A percentile compares a stretch with the other conserved stretches of the same genome.
Conservation (phyloP, 805 yeast genomes). For the Ogataea thermomethanolica region DNA sequence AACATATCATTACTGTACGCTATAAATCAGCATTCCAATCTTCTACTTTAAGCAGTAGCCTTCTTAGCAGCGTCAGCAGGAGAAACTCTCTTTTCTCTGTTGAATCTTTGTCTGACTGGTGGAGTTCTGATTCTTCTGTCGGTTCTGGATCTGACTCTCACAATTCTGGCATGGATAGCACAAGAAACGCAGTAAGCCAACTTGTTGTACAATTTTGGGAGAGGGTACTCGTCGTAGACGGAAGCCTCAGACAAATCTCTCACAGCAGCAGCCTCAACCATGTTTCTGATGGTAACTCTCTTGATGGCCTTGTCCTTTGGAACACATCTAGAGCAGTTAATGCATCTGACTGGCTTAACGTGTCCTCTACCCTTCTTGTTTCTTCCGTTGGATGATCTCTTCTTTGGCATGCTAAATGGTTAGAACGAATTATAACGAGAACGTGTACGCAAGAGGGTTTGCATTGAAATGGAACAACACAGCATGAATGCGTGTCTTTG, state of each 20-base stretch:
- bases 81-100: conserved; percentile 91
- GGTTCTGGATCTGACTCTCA: conserved; percentile 98
- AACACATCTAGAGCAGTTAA: conserved; percentile 99
- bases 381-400: conserved; percentile 99
- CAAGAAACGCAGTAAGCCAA: conserved; percentile 99
- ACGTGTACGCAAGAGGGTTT: too few species aligned
- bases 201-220: conserved; percentile 99
- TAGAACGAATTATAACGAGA: neutral
- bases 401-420: conserved; percentile 86
- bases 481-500: neutral
- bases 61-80: conserved; percentile 98
- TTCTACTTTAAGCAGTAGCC: conserved; percentile 43
- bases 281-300: conserved; percentile 99
- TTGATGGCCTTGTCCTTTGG: conserved; percentile 99
- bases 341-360: conserved; percentile 99
- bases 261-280: conserved; percentile 99
- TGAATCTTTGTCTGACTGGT: conserved; percentile 98
- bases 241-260: conserved; percentile 99
- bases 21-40: conserved; percentile 6
- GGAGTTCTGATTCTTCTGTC: conserved; percentile 99
- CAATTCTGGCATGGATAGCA: conserved; percentile 99
- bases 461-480: neutral
- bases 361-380: conserved; percentile 99
- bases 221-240: conserved; percentile 97
- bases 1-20: conserved; percentile 13